These are phyloP conservation scores for Dicorynia guianensis DNA, from an alignment of 306 rosid species.

Conservation along the genomic window DNA sequence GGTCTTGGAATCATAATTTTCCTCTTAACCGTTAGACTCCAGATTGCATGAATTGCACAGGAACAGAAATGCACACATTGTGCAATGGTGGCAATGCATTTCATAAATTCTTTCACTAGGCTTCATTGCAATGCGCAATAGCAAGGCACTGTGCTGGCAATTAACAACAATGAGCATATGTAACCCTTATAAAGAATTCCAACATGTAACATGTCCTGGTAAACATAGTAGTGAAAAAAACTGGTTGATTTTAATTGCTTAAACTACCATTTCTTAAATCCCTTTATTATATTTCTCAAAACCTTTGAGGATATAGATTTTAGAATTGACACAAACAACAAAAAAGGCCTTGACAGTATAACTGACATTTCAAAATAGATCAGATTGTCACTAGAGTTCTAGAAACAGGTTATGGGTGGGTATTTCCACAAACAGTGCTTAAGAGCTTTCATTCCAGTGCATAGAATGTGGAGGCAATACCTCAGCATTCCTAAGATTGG, in stretches of 20 bases:
- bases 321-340: slow-evolving; percentile 23
- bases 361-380: slow-evolving; percentile 19
- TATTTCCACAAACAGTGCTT: slow-evolving; percentile 15
- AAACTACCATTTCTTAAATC: slow-evolving; percentile 16
- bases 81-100: no score
- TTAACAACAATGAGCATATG: neutral
- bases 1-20: no score
- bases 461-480: slow-evolving; percentile 47
- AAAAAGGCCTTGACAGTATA: slow-evolving; percentile 17
- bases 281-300: slow-evolving; percentile 3
- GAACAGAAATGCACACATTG: no score
- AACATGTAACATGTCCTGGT: neutral
- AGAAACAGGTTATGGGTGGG: slow-evolving; percentile 3
- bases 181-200: neutral
- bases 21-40: no score
- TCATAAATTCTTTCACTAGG: no score
- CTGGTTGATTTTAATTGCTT: slow-evolving; percentile 15
- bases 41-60: no score
- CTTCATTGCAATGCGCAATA: no score
- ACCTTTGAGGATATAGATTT: slow-evolving; percentile 3
- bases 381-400: neutral
- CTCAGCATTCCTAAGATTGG: slow-evolving; percentile 88
- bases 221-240: neutral
- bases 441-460: slow-evolving; percentile 10
- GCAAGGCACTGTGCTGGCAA: no score